Percentiles rank a stretch among this genome's conserved stretches.
These are phyloP conservation scores for Chlamydomonas sphaeroides DNA, from an alignment of 139 green algal genomes.

Conservation along the genomic window DNA sequence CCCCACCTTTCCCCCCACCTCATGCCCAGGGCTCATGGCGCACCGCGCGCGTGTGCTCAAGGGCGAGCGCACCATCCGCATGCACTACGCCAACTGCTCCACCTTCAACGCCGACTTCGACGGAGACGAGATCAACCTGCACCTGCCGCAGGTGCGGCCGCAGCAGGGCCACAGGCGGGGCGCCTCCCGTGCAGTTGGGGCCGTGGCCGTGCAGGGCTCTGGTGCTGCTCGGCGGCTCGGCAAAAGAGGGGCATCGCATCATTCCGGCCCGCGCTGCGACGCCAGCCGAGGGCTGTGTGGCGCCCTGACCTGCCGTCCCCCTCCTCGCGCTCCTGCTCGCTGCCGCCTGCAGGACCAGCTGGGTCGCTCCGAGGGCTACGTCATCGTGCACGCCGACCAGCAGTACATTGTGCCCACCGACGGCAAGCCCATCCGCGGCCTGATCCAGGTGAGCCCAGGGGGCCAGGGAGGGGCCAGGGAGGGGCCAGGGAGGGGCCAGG, in stretches of 20 bases:
- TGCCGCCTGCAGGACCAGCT: constrained; percentile 84
- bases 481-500: too few species aligned
- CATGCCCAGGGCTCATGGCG: constrained; percentile 71
- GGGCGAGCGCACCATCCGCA: constrained; percentile 95
- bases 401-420: constrained; percentile 97
- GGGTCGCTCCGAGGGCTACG: constrained; percentile 91
- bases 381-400: constrained; percentile 92
- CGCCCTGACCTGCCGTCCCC: not conserved
- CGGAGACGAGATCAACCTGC: constrained; percentile 99
- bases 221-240: too few species aligned
- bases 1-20: not conserved
- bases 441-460: constrained; percentile 88
- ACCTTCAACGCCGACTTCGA: constrained; percentile 99
- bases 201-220: too few species aligned
- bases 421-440: constrained; percentile 91
- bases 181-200: too few species aligned
- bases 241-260: too few species aligned
- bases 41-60: constrained; percentile 76
- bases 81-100: constrained; percentile 99
- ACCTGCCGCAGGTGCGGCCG: constrained; percentile 86
- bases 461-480: too few species aligned
- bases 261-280: too few species aligned
- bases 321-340: not conserved
- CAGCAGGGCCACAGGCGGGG: too few species aligned
- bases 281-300: too few species aligned